Base-by-base conservation (phyloP, 345 rosid species). In the Gossypium australe region DNA sequence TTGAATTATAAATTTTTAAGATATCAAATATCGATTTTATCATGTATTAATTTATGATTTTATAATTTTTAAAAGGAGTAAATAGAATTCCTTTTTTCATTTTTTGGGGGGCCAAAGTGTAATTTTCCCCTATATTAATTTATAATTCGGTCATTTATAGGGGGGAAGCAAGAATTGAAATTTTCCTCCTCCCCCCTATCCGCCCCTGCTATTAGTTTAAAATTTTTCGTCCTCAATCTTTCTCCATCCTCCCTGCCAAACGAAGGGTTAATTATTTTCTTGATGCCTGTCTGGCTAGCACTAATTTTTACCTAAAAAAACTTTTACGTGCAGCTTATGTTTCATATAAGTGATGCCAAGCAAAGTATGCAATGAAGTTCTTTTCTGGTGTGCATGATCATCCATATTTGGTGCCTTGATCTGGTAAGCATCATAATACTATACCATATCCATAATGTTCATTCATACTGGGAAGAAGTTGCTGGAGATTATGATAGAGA, bases 271-370 rank as follows among this genome's bases (percentile, higher is more conserved):
- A n/a, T 3, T 12, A 27, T 58, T 49, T 47, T 27, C 20, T 25
- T 13, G 41, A 14, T 67, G 57, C 43, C 7, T 48, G 57, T 22
- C 10, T 68, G 24, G 45, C 58, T 24, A 48, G 43, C 43, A 67
- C 72, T 51, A 49, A 69, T 27, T 69, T 51, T 51, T 18, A 11
- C 70, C 56, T 51, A 51, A 51, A 12, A 44, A 45, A 44, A 13
- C 58, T 27, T 20, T 51, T 41, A 70, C 53, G 4, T 82, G 85
- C 85, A 93, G 98, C 90, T 93, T 73, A 93, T 86, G 90, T 87
- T 89, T 68, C 90, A 89, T 72, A 82, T 91, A 9, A 75, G 80
- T 49, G 87, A 87, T 66, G 81, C 86, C 65, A 78, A 86, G 78
- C 81, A 79, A 74, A 81, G 75, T 72, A 69, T 47, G 66, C 77